phyloP scores from a whole-genome alignment of 2,329 filamentous ascomycete genomes.

The Pestalotiopsis fici region DNA sequence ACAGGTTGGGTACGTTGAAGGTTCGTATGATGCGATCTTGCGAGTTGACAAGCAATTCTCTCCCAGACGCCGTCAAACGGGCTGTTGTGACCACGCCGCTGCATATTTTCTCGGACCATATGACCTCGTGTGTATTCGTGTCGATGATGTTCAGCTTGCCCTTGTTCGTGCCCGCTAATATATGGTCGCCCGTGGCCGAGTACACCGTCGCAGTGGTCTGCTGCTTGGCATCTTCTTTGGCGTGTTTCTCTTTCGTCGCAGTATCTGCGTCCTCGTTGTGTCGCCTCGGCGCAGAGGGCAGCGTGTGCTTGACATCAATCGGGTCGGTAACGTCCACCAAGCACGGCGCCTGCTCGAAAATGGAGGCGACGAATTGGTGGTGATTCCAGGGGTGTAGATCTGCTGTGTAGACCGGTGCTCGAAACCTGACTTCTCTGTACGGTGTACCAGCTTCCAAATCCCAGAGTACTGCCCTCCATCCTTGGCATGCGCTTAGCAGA shows the following conservation, averaged over 20 bases:
- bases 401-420: slow-evolving; percentile 92
- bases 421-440: slow-evolving; percentile 84
- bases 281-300: slow-evolving; percentile 82
- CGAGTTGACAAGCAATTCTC: slow-evolving; percentile 87
- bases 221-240: slow-evolving; percentile 90
- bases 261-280: slow-evolving; percentile 70
- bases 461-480: slow-evolving; percentile 97
- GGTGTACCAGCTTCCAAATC: slow-evolving; percentile 73
- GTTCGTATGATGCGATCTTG: slow-evolving; percentile 95
- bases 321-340: slow-evolving; percentile 78
- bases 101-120: slow-evolving; percentile 88
- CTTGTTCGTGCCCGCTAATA: slow-evolving; percentile 91
- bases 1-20: slow-evolving; percentile 81
- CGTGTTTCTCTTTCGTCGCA: slow-evolving; percentile 76
- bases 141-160: slow-evolving; percentile 97
- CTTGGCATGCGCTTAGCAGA: slow-evolving; percentile 88
- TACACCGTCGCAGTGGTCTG: slow-evolving; percentile 93
- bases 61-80: slow-evolving; percentile 80
- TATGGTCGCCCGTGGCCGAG: slow-evolving; percentile 81
- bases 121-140: slow-evolving; percentile 74
- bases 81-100: slow-evolving; percentile 86
- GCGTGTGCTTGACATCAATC: slow-evolving; percentile 71
- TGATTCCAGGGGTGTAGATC: slow-evolving; percentile 91
- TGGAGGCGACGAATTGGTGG: slow-evolving; percentile 82
- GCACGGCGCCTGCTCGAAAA: slow-evolving; percentile 91